Evolutionary conservation across 1,139 yeast species (phyloP).

Genomic region (Protomyces macrosporus): DNA sequence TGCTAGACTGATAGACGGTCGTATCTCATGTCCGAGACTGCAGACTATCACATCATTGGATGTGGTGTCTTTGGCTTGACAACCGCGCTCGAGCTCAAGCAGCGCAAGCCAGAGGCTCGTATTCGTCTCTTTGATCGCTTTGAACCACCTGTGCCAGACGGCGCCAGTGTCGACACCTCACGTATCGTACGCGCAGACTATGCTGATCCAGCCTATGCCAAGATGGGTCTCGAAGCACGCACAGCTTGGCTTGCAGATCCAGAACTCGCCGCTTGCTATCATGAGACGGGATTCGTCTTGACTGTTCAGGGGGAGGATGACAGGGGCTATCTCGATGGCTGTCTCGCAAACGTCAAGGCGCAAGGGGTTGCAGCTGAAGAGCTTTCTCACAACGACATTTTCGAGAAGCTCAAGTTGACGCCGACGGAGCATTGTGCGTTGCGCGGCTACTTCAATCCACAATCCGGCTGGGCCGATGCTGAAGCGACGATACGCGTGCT

Average conservation of each 20-base stretch:
- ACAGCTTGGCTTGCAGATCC: constrained; percentile 37
- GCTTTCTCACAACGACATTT: constrained; percentile 29
- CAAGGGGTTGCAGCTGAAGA: constrained; percentile 35
- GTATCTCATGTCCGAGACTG: neutral
- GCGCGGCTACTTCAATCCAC: constrained; percentile 37
- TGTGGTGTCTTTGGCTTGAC: constrained; percentile 50
- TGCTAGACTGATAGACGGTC: too few species aligned
- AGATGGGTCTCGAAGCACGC: constrained; percentile 42
- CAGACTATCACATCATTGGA: constrained; percentile 40
- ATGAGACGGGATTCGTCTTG: constrained; percentile 34
- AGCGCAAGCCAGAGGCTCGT: constrained; percentile 31
- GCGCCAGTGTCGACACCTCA: constrained; percentile 45
- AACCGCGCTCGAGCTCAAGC: constrained; percentile 42
- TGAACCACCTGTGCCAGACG: constrained; percentile 42
- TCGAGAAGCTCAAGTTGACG: neutral
- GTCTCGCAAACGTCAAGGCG: constrained; percentile 36
- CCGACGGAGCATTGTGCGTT: neutral
- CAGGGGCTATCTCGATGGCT: constrained; percentile 38
- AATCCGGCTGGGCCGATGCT: constrained; percentile 43
- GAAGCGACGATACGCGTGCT: constrained; percentile 38
- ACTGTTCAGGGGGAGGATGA: constrained; percentile 33
- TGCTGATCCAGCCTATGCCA: constrained; percentile 42
- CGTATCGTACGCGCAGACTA: constrained; percentile 44
- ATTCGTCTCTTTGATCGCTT: constrained; percentile 41
- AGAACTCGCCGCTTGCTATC: constrained; percentile 38